Percentiles rank a stretch among this genome's conserved stretches.
These are phyloP conservation scores for Quambalaria eucalypti DNA, from an alignment of 1,284 basidiomycete genomes.

Conservation along the genomic window DNA sequence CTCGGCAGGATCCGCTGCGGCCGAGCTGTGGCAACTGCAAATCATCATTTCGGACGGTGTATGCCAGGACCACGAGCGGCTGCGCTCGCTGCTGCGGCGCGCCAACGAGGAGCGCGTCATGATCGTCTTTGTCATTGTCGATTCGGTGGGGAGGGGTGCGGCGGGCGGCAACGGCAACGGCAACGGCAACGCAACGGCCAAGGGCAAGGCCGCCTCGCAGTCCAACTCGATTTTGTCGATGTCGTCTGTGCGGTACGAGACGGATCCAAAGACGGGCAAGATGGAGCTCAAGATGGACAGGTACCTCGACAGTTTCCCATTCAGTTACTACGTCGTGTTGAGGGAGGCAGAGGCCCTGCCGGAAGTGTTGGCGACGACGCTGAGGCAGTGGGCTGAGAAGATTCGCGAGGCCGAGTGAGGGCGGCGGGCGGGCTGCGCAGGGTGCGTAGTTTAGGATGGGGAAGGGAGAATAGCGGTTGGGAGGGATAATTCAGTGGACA, in stretches of 20 bases:
- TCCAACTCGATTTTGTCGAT: slow-evolving; percentile 80
- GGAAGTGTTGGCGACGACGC: slow-evolving; percentile 77
- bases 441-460: no score
- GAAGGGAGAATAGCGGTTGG: no score
- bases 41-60: slow-evolving; percentile 98
- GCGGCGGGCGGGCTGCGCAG: no score
- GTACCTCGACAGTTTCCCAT: slow-evolving; percentile 88
- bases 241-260: slow-evolving; percentile 81
- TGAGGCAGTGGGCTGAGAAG: slow-evolving; percentile 65
- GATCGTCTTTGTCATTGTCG: slow-evolving; percentile 93
- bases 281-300: slow-evolving; percentile 82
- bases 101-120: slow-evolving; percentile 86
- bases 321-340: slow-evolving; percentile 92
- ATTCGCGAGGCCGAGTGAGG: slow-evolving; percentile 20
- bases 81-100: slow-evolving; percentile 69
- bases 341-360: slow-evolving; percentile 84
- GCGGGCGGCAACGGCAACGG: not conserved
- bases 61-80: slow-evolving; percentile 74
- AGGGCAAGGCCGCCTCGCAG: slow-evolving; percentile 46
- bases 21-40: slow-evolving; percentile 92
- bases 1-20: slow-evolving; percentile 47
- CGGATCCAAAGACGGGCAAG: slow-evolving; percentile 55
- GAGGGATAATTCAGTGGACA: no score
- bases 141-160: no score
- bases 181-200: slow-evolving; percentile 20